Base-by-base conservation (phyloP, 2,329 filamentous ascomycete genomes). In the Fusarium drepaniforme region DNA sequence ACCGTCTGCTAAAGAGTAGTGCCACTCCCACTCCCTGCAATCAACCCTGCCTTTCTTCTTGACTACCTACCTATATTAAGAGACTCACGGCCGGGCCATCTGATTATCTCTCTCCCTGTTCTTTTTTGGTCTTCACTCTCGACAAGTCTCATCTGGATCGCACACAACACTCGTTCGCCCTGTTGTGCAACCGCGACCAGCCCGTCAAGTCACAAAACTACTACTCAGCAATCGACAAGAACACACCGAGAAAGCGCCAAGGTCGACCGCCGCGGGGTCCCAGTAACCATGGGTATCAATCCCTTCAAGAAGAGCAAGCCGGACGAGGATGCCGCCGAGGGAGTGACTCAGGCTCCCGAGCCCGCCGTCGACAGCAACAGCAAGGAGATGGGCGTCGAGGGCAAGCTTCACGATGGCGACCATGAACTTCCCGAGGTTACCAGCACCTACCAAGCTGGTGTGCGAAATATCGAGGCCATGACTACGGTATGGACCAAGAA, bases 381-480 rank as follows among this genome's bases (percentile, higher is more conserved):
- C 42, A 70, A 75, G 46, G 72, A 77, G 25, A 68, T 69, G 28
- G 60, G 23, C 23, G n/a, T 46, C 0, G 60, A 66, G 12, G 72
- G 75, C 18, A 64, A 63, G 69, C 75, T 73, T 13, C 70, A 72
- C 64, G 82, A 86, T 63, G 78, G 77, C 51, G 82, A 78, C 30
- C 81, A 84, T 16, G 35, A 18, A 3, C 68, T 76, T 18, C 70
- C 74, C 3, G n/a, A 85, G 81, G 37, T 53, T 8, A 61, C 68
- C 7, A 72, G 70, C 56, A 66, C 69, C 13, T 75, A 74, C 11
- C 86, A 88, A 77, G 80, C 81, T 11, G 87, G 87, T 79, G 86
- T 88, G 21, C 83, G 85, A 67, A 85, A 85, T 62, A 83, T 88
- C n/a, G 85, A 88, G 76, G 87, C 86, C 16, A 83, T 84, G 11